These are phyloP conservation scores for Blastobotrys illinoisensis DNA, from an alignment of 1,139 yeast genomes.

Conservation along the genomic window DNA sequence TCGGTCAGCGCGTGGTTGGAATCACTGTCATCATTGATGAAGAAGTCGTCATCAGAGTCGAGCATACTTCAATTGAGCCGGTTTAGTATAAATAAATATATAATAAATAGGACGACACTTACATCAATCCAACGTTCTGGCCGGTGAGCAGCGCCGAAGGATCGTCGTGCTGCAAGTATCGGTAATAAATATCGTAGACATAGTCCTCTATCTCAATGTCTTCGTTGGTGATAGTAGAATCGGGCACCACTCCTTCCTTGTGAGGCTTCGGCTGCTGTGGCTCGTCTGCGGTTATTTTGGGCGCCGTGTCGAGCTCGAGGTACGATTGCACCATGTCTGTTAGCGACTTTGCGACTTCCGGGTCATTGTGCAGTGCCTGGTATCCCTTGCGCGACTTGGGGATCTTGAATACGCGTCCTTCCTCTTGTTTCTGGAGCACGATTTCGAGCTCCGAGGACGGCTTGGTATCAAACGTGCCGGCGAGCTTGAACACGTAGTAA, in stretches of 20 bases:
- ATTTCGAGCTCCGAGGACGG: slow-evolving; percentile 22
- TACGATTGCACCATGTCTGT: slow-evolving; percentile 63
- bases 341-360: slow-evolving; percentile 52
- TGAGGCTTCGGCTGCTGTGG: slow-evolving; percentile 6
- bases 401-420: slow-evolving; percentile 18
- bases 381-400: slow-evolving; percentile 21
- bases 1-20: slow-evolving; percentile 42
- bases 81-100: background rate
- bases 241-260: slow-evolving; percentile 12
- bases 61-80: slow-evolving; percentile 25
- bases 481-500: slow-evolving; percentile 46
- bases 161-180: slow-evolving; percentile 36
- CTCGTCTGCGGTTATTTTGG: background rate
- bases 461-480: slow-evolving; percentile 53
- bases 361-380: slow-evolving; percentile 30
- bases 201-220: slow-evolving; percentile 53
- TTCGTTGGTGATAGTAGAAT: slow-evolving; percentile 10
- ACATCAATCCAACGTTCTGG: slow-evolving; percentile 35
- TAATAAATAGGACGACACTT: slow-evolving; percentile 20
- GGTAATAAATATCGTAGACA: slow-evolving; percentile 83
- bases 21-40: slow-evolving; percentile 43
- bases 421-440: slow-evolving; percentile 17
- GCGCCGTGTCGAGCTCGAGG: slow-evolving; percentile 30
- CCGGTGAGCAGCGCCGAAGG: slow-evolving; percentile 2
- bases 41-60: slow-evolving; percentile 53